Conservation (phyloP, 179 eudicot species). For the Monotropa hypopitys region DNA sequence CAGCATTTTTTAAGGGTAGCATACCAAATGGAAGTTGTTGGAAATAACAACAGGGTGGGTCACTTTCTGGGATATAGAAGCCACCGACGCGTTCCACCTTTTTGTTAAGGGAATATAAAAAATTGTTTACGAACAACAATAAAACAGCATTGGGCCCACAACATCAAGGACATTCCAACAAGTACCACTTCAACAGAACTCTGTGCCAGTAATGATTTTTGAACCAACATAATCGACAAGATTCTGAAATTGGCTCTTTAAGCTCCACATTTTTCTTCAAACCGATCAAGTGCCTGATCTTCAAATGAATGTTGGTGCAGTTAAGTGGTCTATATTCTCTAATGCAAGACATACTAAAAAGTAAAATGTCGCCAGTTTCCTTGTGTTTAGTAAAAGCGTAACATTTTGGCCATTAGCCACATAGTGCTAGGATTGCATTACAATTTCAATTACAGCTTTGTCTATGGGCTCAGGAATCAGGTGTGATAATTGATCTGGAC, state of each 20-base stretch:
- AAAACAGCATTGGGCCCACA: not conserved
- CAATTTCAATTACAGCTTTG: not conserved
- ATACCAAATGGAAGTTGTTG: not conserved
- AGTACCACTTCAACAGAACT: not conserved
- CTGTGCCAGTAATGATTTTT: not conserved
- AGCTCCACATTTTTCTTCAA: not conserved
- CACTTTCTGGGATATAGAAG: not conserved
- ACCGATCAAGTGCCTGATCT: not conserved
- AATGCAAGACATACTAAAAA: no score
- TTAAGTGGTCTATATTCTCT: no score
- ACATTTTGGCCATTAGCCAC: not conserved
- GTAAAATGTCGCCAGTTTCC: not conserved
- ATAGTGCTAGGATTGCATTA: not conserved
- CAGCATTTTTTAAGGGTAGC: not conserved
- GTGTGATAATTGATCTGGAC: not conserved
- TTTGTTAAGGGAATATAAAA: not conserved
- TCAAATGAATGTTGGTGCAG: no score
- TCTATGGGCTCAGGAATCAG: not conserved
- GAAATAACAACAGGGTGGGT: not conserved
- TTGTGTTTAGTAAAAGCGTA: not conserved
- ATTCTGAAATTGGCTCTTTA: not conserved
- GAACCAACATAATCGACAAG: not conserved
- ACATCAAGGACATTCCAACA: not conserved
- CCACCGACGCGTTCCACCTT: not conserved
- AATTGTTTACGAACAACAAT: not conserved